Conservation (phyloP, 441 rosid species). For the Corymbia calophylla region DNA sequence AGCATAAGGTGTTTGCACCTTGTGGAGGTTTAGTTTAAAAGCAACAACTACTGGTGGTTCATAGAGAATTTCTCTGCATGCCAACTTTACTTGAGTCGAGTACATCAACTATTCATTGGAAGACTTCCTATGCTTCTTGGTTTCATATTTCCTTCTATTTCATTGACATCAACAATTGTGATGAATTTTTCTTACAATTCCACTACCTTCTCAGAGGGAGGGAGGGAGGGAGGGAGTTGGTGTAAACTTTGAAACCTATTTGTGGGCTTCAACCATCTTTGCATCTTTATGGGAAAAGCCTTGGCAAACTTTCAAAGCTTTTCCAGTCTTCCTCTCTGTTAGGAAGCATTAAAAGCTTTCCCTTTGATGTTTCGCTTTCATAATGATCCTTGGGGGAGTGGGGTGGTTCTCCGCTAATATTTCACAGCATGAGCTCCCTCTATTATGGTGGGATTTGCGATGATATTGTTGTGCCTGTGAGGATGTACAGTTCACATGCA, state of each 20-base stretch:
- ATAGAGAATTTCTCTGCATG: neutral
- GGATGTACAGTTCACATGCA: neutral
- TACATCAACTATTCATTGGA: neutral
- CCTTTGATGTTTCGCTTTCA: neutral
- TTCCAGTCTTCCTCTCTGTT: neutral
- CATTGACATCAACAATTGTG: neutral
- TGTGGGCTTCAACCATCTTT: neutral
- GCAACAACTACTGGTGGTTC: neutral
- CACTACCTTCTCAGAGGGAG: neutral
- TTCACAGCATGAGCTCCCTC: neutral
- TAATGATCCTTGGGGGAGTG: neutral
- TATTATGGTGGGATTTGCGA: neutral
- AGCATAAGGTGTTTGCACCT: neutral
- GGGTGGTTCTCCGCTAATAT: neutral
- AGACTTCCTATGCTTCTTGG: neutral
- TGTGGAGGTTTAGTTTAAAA: neutral
- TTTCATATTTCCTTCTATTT: neutral
- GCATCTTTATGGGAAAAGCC: neutral
- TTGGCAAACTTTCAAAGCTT: neutral
- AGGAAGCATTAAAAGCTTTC: neutral
- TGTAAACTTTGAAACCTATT: neutral
- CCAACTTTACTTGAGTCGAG: neutral
- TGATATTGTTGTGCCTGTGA: neutral
- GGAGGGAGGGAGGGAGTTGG: too few relatives aligned
- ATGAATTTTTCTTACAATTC: neutral